These are phyloP conservation scores for Cylindrotheca fusiformis DNA, from an alignment of 108 stramenopile genomes.

Conservation along the genomic window DNA sequence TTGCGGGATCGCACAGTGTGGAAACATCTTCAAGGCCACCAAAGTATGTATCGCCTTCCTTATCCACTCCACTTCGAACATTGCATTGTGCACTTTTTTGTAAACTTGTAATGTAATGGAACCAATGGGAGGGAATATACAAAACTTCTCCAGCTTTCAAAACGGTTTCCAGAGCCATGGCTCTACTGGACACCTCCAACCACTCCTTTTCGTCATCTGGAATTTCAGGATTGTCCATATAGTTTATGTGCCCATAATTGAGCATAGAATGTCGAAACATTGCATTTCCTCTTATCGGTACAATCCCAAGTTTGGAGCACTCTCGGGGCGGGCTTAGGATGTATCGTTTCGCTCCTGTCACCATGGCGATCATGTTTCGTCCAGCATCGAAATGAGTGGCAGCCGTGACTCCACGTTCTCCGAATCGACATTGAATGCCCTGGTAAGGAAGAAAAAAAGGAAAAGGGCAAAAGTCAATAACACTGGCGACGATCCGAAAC, in stretches of 20 bases:
- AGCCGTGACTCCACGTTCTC: constrained; percentile 88
- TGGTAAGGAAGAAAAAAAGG: background rate
- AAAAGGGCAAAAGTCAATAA: too few relatives aligned
- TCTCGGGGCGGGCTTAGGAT: constrained; percentile 82
- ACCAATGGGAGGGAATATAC: constrained; percentile 92
- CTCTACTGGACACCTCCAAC: constrained; percentile 45
- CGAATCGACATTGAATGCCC: constrained; percentile 88
- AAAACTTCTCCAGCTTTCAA: constrained; percentile 89
- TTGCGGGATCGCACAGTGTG: constrained; percentile 2
- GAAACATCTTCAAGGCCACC: constrained; percentile 40
- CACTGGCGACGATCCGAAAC: too few relatives aligned
- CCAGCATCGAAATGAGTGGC: constrained; percentile 95
- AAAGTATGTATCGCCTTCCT: constrained; percentile 53
- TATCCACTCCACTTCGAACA: constrained; percentile 69
- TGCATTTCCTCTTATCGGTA: constrained; percentile 49
- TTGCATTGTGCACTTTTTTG: constrained; percentile 94
- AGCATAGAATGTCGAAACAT: constrained; percentile 86
- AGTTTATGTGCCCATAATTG: constrained; percentile 70
- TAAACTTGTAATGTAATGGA: constrained; percentile 88
- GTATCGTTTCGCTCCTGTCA: constrained; percentile 93
- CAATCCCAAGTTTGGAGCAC: constrained; percentile 81
- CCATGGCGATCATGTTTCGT: constrained; percentile 92
- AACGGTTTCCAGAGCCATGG: constrained; percentile 79
- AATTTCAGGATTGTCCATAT: constrained; percentile 55
- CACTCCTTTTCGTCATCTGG: constrained; percentile 60